phyloP scores from a whole-genome alignment of 1,284 basidiomycete species.

The Leccinum huronense region DNA sequence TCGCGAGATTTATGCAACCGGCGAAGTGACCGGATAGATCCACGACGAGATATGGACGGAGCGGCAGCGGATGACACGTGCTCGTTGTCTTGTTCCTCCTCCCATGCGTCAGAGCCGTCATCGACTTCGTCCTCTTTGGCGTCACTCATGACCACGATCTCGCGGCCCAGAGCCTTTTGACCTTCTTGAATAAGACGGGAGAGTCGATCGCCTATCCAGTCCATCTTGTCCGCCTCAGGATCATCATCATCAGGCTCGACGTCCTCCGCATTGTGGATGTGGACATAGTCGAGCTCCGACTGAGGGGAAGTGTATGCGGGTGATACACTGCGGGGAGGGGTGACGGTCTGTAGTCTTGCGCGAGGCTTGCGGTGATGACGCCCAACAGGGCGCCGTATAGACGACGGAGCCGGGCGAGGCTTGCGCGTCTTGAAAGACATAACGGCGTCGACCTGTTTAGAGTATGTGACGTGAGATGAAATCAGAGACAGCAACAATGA shows the following conservation, averaged over 20 bases:
- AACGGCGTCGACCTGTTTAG: constrained; percentile 24
- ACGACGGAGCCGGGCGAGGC: constrained; percentile 31
- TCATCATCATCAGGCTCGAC: constrained; percentile 29
- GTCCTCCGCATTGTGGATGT: constrained; percentile 14
- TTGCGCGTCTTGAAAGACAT: constrained; percentile 31
- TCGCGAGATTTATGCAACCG: constrained; percentile 32
- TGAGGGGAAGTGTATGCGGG: constrained; percentile 31
- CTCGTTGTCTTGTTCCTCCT: constrained; percentile 45
- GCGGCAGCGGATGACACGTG: constrained; percentile 11
- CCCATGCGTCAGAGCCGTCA: constrained; percentile 69
- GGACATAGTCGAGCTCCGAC: constrained; percentile 42
- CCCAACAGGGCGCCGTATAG: constrained; percentile 33
- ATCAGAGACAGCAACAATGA: constrained; percentile 1
- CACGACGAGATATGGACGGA: constrained; percentile 26
- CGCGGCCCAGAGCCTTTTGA: constrained; percentile 63
- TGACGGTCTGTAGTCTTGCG: constrained; percentile 26
- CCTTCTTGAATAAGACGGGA: constrained; percentile 70
- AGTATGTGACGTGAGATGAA: constrained; percentile 14
- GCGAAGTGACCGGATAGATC: constrained; percentile 32
- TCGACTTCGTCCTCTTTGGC: constrained; percentile 69
- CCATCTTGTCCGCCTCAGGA: constrained; percentile 52
- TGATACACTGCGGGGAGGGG: constrained; percentile 31
- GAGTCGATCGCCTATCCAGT: constrained; percentile 70
- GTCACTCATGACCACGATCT: constrained; percentile 73
- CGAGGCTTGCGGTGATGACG: constrained; percentile 38